Evolutionary conservation across 2,329 filamentous ascomycete genomes (phyloP).

Genomic region (Clarireedia homoeocarpa): DNA sequence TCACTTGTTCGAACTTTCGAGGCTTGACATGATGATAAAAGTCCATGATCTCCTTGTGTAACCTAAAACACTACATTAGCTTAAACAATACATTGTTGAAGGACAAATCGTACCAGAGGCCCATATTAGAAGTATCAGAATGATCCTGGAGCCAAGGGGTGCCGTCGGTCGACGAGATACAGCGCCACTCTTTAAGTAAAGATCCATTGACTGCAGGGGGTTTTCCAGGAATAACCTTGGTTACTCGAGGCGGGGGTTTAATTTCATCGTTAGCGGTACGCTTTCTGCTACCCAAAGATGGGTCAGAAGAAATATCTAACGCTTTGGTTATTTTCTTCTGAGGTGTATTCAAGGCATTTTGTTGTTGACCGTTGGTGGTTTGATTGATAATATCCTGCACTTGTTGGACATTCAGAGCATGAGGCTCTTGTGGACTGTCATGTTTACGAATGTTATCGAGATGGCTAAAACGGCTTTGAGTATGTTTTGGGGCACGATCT

Average conservation of each 20-base stretch:
- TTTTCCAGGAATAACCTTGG: conserved; percentile 17
- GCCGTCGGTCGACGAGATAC: conserved; percentile 30
- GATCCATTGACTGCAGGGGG: conserved; percentile 17
- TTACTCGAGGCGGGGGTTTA: conserved; percentile 26
- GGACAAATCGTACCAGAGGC: conserved; percentile 44
- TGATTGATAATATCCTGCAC: background rate
- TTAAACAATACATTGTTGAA: conserved; percentile 2
- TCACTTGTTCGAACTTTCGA: conserved; percentile 63
- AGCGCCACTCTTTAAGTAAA: conserved; percentile 37
- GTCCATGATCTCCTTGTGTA: conserved; percentile 85
- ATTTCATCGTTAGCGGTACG: conserved; percentile 65
- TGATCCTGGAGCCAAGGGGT: conserved; percentile 62
- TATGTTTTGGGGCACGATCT: background rate
- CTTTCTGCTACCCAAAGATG: conserved; percentile 59
- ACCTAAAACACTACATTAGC: conserved; percentile 37
- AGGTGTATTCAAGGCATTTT: background rate
- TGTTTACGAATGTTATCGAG: conserved; percentile 7
- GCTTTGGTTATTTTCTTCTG: background rate
- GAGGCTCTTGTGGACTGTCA: background rate
- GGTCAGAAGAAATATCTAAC: conserved; percentile 30
- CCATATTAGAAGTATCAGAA: conserved; percentile 43
- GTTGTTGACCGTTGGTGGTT: background rate
- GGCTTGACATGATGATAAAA: conserved; percentile 84
- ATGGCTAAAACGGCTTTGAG: conserved; percentile 3
- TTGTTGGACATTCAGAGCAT: background rate